A percentile compares a stretch with the other conserved stretches of the same genome.
phyloP scores from a whole-genome alignment of 2,329 filamentous ascomycete species.

The Coniochaeta prunicola region DNA sequence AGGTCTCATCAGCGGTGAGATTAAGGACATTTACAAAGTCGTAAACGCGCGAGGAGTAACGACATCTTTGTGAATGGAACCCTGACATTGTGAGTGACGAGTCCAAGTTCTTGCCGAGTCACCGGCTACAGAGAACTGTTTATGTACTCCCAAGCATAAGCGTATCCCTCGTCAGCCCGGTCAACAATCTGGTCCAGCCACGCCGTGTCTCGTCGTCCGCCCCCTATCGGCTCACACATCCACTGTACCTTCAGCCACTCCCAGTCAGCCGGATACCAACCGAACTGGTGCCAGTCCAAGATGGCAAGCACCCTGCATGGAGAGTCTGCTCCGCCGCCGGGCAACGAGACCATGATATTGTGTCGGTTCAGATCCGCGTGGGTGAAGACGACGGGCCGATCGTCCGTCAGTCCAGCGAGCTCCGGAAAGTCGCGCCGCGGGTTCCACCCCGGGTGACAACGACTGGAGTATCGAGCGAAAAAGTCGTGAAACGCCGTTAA shows the following conservation, averaged over 20 bases:
- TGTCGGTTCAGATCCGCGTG: neutral
- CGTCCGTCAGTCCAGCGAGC: neutral
- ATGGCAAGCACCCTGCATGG: neutral
- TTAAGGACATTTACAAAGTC: no score
- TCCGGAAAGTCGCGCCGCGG: neutral
- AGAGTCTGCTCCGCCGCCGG: neutral
- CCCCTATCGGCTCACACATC: neutral
- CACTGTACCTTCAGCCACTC: neutral
- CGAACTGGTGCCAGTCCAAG: neutral
- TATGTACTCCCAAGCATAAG: neutral
- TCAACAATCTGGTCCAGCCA: neutral
- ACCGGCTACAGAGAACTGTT: neutral
- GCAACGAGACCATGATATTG: neutral
- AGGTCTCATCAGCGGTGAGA: no score
- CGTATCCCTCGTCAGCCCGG: neutral
- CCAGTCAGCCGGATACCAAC: neutral
- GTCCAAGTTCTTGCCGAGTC: no score
- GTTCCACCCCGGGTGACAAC: neutral
- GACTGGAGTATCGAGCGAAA: neutral
- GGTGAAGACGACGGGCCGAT: neutral
- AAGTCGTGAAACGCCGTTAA: neutral
- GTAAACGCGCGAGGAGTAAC: no score
- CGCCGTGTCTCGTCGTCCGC: neutral
- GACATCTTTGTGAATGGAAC: no score
- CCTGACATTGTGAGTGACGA: no score